Base-by-base conservation (phyloP, 768 basidiomycete species). In the Pleurotus eryngii region DNA sequence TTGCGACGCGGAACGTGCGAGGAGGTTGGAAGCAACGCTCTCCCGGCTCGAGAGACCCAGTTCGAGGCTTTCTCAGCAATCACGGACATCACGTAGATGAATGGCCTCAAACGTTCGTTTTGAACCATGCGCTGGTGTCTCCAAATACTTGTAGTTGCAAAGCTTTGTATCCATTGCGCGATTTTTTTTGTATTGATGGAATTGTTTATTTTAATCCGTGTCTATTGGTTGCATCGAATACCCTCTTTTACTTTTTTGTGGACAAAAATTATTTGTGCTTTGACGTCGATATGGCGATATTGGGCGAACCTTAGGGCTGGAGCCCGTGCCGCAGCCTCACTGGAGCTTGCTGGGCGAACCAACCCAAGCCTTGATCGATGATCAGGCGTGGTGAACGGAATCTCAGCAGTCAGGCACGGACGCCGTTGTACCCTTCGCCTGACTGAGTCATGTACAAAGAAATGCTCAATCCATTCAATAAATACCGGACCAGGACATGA, bases 21-120 rank as follows among this genome's bases (percentile, higher is more conserved):
- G 74, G 51, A 67, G 67, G 46, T 68, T 87, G 49, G 86, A 85
- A 65, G 81, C 83, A 61, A 82, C 84, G 6, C 70, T 87, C 65
- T 71, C 77, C 40, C 73, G 65, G 49, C 61, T 82, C 61, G 76
- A 81, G 62, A 63, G 74, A 54, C 65, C 73, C 6, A 37, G 43
- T 17, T 62, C 64, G 53, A 58, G 63, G 40, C 38, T 43, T 20
- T 59, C 26, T 30, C 53, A 55, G 35, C 35, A 55, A 24, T 47
- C 47, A 61, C 45, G 48, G 39, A 48, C 51, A 18, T 42, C 22
- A 54, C 22, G 49, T 35, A 50, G 49, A 27, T 30, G 30, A 35
- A 30, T 17, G 26, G 12, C 30, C 12, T 12, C 20, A 27, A 20
- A 27, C 15, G 49, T 50, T 54, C 14, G 51, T 40, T 54, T 54